phyloP scores from a whole-genome alignment of 2,329 filamentous ascomycete genomes.

The Chalaropsis ovoidea region DNA sequence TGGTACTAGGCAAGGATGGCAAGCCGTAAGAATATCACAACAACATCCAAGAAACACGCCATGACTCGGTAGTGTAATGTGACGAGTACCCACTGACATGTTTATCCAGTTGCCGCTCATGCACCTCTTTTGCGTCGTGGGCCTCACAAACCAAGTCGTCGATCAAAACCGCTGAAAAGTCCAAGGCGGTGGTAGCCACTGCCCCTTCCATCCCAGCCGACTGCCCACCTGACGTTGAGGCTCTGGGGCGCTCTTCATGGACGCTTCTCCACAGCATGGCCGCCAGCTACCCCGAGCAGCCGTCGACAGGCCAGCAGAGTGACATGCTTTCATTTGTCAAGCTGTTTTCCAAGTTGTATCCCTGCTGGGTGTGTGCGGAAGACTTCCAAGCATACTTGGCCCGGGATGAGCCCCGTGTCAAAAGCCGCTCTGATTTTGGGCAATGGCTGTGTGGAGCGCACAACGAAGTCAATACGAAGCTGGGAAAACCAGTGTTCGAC shows the following conservation, averaged over 20 bases:
- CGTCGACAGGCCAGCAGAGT: slow-evolving; percentile 57
- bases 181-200: slow-evolving; percentile 30
- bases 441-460: slow-evolving; percentile 77
- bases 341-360: slow-evolving; percentile 78
- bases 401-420: slow-evolving; percentile 43
- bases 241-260: slow-evolving; percentile 80
- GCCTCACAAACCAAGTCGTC: slow-evolving; percentile 43
- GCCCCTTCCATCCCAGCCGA: slow-evolving; percentile 42
- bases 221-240: slow-evolving; percentile 84
- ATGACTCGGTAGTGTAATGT: slow-evolving; percentile 4
- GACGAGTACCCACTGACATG: slow-evolving; percentile 8
- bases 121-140: slow-evolving; percentile 57
- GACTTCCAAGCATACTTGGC: slow-evolving; percentile 80
- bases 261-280: slow-evolving; percentile 87
- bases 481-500: slow-evolving; percentile 87
- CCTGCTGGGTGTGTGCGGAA: slow-evolving; percentile 89
- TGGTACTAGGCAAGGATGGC: slow-evolving; percentile 68
- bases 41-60: slow-evolving; percentile 2
- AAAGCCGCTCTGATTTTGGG: slow-evolving; percentile 44
- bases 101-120: slow-evolving; percentile 54
- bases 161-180: slow-evolving; percentile 31
- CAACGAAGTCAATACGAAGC: slow-evolving; percentile 77
- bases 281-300: slow-evolving; percentile 67
- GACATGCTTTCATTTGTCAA: slow-evolving; percentile 70
- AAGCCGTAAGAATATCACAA: slow-evolving; percentile 56